Evolutionary conservation across 805 yeast species (phyloP), one percentile per base, ranked within the genome.

Genomic region (Saturnispora serradocipensis): DNA sequence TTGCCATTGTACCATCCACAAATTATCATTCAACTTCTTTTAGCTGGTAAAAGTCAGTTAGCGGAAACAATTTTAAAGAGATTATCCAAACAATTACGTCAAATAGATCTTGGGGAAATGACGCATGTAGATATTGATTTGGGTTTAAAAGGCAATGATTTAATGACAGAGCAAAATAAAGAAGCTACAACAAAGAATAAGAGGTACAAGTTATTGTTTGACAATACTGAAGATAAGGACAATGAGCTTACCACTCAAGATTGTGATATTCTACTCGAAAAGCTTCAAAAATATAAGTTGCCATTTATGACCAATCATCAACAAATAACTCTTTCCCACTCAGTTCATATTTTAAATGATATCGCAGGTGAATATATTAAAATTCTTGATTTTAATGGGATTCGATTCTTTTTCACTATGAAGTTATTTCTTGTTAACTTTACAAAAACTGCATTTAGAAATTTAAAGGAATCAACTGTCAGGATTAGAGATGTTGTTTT

Each of bases 1-100:
- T 65, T 91, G 15, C 97, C 97, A 0, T 68, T 88, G 0, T 90
- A 87, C 59, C 97, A 91, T 61, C 98, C 98, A 0, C 96, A 89
- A 64, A 76, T 88, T 49, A 66, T 90, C 46, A 82, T 88, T 44
- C 96, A 90, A 64, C 70, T 82, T 4, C 64, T 90, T 18, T 81
- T 84, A 59, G 76, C 80, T 57, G 83, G 82, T 27, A 81, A 83
- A 55, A 56, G 76, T 13, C 67, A 69, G 10, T 61, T 80, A 2
- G 90, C 81, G 2, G 74, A 79, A 54, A 74, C 72, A 38, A 72
- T 90, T 1, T 60, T 91, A 18, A 67, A 77, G 11, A 67, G 72
- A 22, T 66, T 90, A 38, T 77, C 81, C 53, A 63, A 74, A 13
- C 69, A 63, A 40, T 61, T 89, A 39, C 71, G 93, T 55, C 76